Conservation (phyloP, 495 filamentous ascomycete species). For the Daldinia childiae region DNA sequence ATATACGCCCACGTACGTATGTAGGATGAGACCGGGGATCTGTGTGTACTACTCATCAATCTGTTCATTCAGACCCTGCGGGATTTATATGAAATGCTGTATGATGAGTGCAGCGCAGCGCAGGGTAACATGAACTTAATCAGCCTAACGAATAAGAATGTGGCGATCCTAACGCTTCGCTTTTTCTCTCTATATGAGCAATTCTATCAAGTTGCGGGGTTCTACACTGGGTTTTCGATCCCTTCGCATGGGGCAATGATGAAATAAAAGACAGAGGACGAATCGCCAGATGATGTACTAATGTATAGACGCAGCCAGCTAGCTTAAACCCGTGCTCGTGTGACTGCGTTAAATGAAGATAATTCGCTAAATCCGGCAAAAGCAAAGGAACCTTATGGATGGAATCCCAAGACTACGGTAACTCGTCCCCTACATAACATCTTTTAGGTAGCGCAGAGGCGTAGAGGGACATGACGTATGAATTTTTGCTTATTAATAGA, state of each 20-base stretch:
- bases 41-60: conserved; percentile 1
- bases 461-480: conserved; percentile 14
- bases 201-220: background rate
- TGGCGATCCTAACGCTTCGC: conserved; percentile 4
- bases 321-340: background rate
- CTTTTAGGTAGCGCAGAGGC: background rate
- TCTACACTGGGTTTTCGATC: conserved; percentile 5
- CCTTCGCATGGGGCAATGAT: conserved; percentile 12
- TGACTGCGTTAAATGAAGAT: background rate
- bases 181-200: conserved; percentile 4
- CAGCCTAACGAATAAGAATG: conserved; percentile 12
- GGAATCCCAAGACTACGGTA: conserved; percentile 32
- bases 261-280: background rate
- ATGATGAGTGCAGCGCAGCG: conserved; percentile 13
- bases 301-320: background rate
- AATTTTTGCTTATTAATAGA: conserved; percentile 34
- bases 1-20: background rate
- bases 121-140: conserved; percentile 4
- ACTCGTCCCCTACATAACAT: background rate
- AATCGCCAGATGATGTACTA: conserved; percentile 9
- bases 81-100: conserved; percentile 28
- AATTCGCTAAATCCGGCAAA: conserved; percentile 13
- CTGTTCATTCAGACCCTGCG: conserved; percentile 23
- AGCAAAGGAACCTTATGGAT: background rate
- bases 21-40: conserved; percentile 18